phyloP scores from a whole-genome alignment of 371 early-diverging fungal genomes.

The Mortierella sp. region DNA sequence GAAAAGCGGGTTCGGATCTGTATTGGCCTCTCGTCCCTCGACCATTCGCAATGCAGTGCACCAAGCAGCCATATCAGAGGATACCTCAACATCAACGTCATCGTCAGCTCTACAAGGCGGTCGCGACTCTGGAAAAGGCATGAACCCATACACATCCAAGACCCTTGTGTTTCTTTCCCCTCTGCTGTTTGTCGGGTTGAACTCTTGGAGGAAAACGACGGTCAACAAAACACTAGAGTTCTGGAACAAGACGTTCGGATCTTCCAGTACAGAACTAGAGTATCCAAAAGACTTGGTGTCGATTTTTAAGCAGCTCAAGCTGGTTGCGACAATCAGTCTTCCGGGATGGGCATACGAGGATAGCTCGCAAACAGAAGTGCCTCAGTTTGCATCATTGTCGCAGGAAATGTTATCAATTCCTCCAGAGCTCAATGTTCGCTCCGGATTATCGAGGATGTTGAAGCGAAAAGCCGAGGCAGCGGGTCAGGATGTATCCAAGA shows the following conservation, averaged over 20 bases:
- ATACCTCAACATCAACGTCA: slow-evolving; percentile 1
- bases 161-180: slow-evolving; percentile 6
- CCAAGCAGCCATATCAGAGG: background rate
- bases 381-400: slow-evolving; percentile 26
- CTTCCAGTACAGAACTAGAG: slow-evolving; percentile 5
- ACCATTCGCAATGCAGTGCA: slow-evolving; percentile 32
- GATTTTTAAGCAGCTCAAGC: slow-evolving; percentile 21
- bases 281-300: slow-evolving; percentile 23
- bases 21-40: slow-evolving; percentile 13
- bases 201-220: slow-evolving; percentile 19
- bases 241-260: slow-evolving; percentile 36
- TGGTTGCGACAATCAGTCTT: slow-evolving; percentile 20
- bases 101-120: background rate
- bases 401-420: slow-evolving; percentile 36
- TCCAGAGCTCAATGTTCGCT: slow-evolving; percentile 14
- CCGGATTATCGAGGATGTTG: slow-evolving; percentile 12
- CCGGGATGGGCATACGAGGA: slow-evolving; percentile 37
- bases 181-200: slow-evolving; percentile 21
- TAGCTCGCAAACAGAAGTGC: slow-evolving; percentile 22
- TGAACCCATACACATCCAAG: slow-evolving; percentile 6
- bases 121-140: slow-evolving; percentile 1
- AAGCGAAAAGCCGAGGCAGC: slow-evolving; percentile 13
- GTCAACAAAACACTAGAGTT: slow-evolving; percentile 36
- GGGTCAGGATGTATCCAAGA: background rate
- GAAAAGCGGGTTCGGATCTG: slow-evolving; percentile 28